Evolutionary conservation across 2,329 filamentous ascomycete genomes (phyloP).

Genomic region (Neonectria magnoliae): DNA sequence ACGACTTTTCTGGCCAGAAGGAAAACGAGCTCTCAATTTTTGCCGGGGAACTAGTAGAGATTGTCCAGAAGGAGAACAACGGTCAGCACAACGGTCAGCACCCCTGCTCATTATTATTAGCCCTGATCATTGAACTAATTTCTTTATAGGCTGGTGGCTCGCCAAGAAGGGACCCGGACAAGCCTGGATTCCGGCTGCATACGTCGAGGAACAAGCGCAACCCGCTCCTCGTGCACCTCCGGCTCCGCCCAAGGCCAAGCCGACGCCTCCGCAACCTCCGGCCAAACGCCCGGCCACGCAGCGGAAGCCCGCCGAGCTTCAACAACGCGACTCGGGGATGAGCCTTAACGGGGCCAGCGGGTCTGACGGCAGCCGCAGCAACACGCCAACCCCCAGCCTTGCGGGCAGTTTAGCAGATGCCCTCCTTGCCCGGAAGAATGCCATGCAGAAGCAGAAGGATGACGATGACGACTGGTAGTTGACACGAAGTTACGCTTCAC

Average conservation of each 20-base stretch:
- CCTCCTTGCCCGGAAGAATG: conserved; percentile 78
- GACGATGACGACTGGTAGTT: conserved; percentile 76
- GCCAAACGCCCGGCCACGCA: conserved; percentile 79
- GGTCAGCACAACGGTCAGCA: too few species aligned
- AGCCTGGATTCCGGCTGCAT: conserved; percentile 94
- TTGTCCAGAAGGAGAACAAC: conserved; percentile 95
- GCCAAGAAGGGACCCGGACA: conserved; percentile 78
- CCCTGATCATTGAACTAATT: conserved; percentile 45
- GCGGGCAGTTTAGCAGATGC: conserved; percentile 81
- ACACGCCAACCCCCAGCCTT: conserved; percentile 76
- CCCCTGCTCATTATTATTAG: not conserved
- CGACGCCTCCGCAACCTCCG: conserved; percentile 79
- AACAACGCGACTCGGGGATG: conserved; percentile 77
- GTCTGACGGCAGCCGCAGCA: conserved; percentile 71
- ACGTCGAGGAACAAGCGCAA: conserved; percentile 84
- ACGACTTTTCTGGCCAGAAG: conserved; percentile 88
- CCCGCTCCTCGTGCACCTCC: conserved; percentile 72
- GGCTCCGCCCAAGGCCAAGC: conserved; percentile 72
- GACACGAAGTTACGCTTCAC: conserved; percentile 40
- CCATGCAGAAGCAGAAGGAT: conserved; percentile 75
- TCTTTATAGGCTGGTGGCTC: conserved; percentile 86
- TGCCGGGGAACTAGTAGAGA: conserved; percentile 83
- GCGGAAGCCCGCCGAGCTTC: conserved; percentile 75
- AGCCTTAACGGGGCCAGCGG: conserved; percentile 67
- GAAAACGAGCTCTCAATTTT: conserved; percentile 85